These are phyloP conservation scores for Botrytis squamosa DNA, from an alignment of 2,329 filamentous ascomycete species.

Conservation along the genomic window DNA sequence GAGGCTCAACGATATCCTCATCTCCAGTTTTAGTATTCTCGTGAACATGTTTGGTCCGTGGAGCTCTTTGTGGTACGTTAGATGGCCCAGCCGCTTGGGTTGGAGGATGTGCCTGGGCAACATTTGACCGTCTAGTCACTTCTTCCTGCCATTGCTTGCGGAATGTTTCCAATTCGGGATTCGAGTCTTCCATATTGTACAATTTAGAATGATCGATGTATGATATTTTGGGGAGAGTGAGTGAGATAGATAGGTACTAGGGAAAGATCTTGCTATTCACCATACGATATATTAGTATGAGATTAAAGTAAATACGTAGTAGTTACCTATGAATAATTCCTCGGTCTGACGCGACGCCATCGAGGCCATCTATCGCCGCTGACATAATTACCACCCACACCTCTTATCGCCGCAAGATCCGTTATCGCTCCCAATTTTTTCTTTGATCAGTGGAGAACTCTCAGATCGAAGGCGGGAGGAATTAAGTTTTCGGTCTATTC, in stretches of 20 bases:
- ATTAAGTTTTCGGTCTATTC: not conserved
- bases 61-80: slow-evolving; percentile 28
- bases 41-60: slow-evolving; percentile 1
- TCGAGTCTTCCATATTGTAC: slow-evolving; percentile 44
- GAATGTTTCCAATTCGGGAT: slow-evolving; percentile 80
- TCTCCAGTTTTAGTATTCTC: slow-evolving; percentile 18
- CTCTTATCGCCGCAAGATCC: slow-evolving; percentile 19
- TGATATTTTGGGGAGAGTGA: not conserved
- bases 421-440: slow-evolving; percentile 12
- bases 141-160: slow-evolving; percentile 84
- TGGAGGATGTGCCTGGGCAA: slow-evolving; percentile 22
- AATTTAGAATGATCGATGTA: not conserved
- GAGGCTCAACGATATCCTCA: slow-evolving; percentile 27
- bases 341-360: not conserved
- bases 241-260: not conserved
- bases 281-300: too few relatives aligned
- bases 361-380: slow-evolving; percentile 21
- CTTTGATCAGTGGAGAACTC: slow-evolving; percentile 7
- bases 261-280: not conserved
- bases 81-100: slow-evolving; percentile 23
- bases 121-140: slow-evolving; percentile 36
- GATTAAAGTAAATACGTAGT: not conserved
- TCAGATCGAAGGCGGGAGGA: not conserved
- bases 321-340: not conserved
- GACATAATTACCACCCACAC: slow-evolving; percentile 12